Evolutionary conservation across 371 early-diverging fungal genomes (phyloP).

Genomic region (Mortierella polycephala): DNA sequence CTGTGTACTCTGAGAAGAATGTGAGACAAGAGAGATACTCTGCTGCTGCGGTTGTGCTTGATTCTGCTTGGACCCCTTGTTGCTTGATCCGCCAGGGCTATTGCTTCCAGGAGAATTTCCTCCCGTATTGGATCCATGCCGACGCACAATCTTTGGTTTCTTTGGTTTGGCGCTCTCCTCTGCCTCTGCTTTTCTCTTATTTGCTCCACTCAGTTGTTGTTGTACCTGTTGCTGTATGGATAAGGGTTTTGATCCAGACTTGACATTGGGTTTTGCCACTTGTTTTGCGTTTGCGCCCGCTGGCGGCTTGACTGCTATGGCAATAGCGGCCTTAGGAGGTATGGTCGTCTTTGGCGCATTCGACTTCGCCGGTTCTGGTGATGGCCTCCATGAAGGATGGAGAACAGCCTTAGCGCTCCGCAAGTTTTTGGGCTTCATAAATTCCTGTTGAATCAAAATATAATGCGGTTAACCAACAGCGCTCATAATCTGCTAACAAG

Average conservation of each 20-base stretch:
- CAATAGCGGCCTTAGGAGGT: slow-evolving; percentile 2
- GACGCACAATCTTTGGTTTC: slow-evolving; percentile 40
- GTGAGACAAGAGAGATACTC: background rate
- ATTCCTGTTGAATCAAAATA: slow-evolving; percentile 15
- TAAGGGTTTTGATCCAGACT: slow-evolving; percentile 5
- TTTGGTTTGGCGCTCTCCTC: slow-evolving; percentile 24
- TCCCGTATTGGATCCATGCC: slow-evolving; percentile 13
- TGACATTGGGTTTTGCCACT: background rate
- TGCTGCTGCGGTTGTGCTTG: slow-evolving; percentile 9
- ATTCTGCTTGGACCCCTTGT: slow-evolving; percentile 3
- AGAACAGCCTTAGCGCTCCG: slow-evolving; percentile 22
- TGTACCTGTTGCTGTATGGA: slow-evolving; percentile 15
- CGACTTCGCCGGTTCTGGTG: slow-evolving; percentile 21
- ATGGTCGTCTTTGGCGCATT: background rate
- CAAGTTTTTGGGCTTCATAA: slow-evolving; percentile 36
- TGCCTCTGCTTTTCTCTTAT: slow-evolving; percentile 36
- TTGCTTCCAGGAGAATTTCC: slow-evolving; percentile 25
- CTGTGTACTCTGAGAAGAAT: slow-evolving; percentile 5
- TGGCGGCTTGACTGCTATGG: background rate
- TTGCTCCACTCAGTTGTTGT: slow-evolving; percentile 12
- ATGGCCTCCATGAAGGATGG: slow-evolving; percentile 44
- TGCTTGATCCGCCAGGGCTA: slow-evolving; percentile 12
- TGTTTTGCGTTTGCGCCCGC: slow-evolving; percentile 1
- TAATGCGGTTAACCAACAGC: background rate
- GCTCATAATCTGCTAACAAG: too few species aligned